These are phyloP conservation scores for Aquilaria agallochum DNA, from an alignment of 441 rosid species.

Conservation along the genomic window DNA sequence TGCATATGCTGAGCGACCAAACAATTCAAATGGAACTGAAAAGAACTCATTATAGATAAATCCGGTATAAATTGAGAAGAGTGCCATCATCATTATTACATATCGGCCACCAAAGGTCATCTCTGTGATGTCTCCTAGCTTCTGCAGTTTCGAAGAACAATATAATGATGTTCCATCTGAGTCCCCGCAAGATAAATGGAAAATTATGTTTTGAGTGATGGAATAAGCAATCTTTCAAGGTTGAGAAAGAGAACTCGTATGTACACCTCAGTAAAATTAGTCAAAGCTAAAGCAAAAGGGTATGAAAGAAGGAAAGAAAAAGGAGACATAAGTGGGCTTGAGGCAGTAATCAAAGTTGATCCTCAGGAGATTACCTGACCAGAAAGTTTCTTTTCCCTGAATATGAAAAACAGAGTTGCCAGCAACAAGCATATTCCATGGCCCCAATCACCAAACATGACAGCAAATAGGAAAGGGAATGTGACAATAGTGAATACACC, in stretches of 20 bases:
- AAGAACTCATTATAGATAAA: constrained; percentile 48
- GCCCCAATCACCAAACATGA: constrained; percentile 55
- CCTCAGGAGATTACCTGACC: constrained; percentile 24
- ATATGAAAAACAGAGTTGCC: constrained; percentile 34
- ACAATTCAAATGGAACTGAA: constrained; percentile 40
- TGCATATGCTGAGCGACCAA: constrained; percentile 44
- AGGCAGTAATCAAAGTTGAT: no score
- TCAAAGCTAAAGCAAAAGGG: no score
- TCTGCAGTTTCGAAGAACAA: constrained; percentile 2
- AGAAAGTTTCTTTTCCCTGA: constrained; percentile 35
- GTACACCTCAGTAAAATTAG: no score
- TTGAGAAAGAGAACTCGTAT: no score
- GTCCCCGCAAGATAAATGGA: no score
- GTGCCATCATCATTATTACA: constrained; percentile 43
- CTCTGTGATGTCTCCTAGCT: constrained; percentile 42
- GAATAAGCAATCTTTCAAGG: no score
- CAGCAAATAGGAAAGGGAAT: constrained; percentile 52
- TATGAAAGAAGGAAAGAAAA: no score
- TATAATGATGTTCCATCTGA: no score
- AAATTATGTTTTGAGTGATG: no score
- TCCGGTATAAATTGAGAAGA: constrained; percentile 46
- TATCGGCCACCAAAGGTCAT: constrained; percentile 51
- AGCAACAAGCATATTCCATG: constrained; percentile 46
- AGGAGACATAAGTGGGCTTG: no score
- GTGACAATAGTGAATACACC: constrained; percentile 43